Base-by-base conservation (phyloP, 2,329 filamentous ascomycete genomes). In the Penicillium vulpinum region DNA sequence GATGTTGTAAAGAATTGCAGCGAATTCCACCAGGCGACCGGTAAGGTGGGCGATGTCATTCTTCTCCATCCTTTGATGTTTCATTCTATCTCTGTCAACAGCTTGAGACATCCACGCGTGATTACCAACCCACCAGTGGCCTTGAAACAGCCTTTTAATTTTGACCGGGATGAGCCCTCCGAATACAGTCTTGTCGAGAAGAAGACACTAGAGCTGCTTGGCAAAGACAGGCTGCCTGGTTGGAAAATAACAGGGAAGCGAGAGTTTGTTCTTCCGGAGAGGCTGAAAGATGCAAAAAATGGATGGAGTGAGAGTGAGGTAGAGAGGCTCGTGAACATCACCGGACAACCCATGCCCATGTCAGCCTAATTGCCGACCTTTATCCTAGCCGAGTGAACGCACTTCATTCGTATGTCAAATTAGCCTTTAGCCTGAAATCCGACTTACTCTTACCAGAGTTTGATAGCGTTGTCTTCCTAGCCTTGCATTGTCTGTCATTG, bases 121-220 rank as follows among this genome's bases (percentile, higher is more conserved):
- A 84, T 84, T 62, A 84, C 81, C 3, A 85, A 85, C 57, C 81
- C 81, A 5, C 80, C 81, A 0, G 80, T 83, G 1, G 74, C 73
- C 4, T 67, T 84, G 31, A 81, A 76, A 38, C 71, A 79, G 60
- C 81, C 82, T 0, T 84, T 84, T 67, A 66, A 73, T 15, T 81
- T 83, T 57, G 75, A 82, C 58, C 73, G 81, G 4, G 62, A 71
- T 18, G 75, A 82, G 59, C 73, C 73, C 5, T 66, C 60, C 24
- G 46, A 76, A 5, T 83, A 81, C 61, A 83, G 79, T 56, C 63
- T 80, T 5, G 80, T 84, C 3, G 82, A 84, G 68, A 66, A 66
- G 59, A 84, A 83, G 70, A 84, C 82, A 2, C 67, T 84, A 59
- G 69, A 65, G 33, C 78, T 76, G 24, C 59, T 84, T 16, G 80